phyloP scores from a whole-genome alignment of 306 rosid genomes.

The Citrullus colocynthis region DNA sequence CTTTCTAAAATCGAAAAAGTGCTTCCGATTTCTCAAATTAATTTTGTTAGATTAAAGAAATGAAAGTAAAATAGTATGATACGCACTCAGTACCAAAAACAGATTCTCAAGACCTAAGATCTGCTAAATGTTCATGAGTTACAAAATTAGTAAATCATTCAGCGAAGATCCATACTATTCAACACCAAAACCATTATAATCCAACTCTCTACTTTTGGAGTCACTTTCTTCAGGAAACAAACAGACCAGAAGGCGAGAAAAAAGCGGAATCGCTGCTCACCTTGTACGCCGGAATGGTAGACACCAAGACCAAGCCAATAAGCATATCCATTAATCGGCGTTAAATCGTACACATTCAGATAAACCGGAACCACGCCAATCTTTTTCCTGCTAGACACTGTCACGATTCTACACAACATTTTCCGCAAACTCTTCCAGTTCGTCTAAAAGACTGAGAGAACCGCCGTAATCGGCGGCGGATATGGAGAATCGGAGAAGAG shows the following conservation, averaged over 20 bases:
- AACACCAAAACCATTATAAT: neutral
- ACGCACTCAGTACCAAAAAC: neutral
- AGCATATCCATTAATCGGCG: slow-evolving; percentile 80
- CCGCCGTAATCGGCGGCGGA: neutral
- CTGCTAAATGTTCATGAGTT: neutral
- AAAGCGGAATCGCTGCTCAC: slow-evolving; percentile 12
- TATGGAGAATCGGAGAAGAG: neutral
- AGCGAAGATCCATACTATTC: neutral
- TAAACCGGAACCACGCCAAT: slow-evolving; percentile 65
- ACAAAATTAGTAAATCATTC: neutral
- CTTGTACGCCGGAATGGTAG: slow-evolving; percentile 39
- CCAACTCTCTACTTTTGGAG: neutral
- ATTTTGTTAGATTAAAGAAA: neutral
- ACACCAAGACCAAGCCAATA: slow-evolving; percentile 94
- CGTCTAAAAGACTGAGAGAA: neutral
- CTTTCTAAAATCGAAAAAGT: neutral
- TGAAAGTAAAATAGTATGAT: neutral
- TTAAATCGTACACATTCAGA: slow-evolving; percentile 80
- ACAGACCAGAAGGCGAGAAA: neutral
- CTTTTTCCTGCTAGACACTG: slow-evolving; percentile 45
- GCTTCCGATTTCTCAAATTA: neutral
- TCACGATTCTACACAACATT: slow-evolving; percentile 52
- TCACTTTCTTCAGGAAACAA: slow-evolving; percentile 5
- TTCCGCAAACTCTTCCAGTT: neutral
- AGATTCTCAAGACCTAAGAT: neutral